Evolutionary conservation across 495 filamentous ascomycete genomes (phyloP).

Genomic region (Cudoniella acicularis): DNA sequence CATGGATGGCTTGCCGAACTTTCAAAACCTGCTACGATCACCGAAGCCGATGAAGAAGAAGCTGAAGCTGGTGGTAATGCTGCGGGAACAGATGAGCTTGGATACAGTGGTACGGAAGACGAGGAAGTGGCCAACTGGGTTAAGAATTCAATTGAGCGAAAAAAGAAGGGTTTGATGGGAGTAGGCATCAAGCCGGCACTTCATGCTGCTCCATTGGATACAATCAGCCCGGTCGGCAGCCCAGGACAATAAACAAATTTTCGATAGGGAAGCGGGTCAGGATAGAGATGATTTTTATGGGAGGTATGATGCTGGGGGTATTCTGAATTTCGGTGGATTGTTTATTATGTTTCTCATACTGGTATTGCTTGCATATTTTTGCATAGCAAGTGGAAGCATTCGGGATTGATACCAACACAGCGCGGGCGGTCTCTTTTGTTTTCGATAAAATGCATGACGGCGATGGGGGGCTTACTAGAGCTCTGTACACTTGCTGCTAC

Average conservation of each 20-base stretch:
- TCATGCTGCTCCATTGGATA: conserved; percentile 72
- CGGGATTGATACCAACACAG: neutral
- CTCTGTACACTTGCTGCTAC: neutral
- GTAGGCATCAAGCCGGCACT: conserved; percentile 62
- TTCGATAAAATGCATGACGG: neutral
- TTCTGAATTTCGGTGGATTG: neutral
- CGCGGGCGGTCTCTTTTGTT: neutral
- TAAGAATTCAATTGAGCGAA: conserved; percentile 59
- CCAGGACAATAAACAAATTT: neutral
- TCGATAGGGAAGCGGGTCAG: neutral
- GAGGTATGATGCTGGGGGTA: neutral
- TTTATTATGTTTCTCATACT: neutral
- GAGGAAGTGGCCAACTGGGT: conserved; percentile 86
- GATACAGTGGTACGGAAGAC: conserved; percentile 41
- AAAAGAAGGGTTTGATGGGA: conserved; percentile 46
- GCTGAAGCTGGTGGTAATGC: conserved; percentile 36
- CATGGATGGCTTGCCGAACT: conserved; percentile 85
- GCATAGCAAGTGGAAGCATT: neutral
- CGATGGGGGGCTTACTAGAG: neutral
- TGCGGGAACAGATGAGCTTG: conserved; percentile 37
- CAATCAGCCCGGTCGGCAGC: conserved; percentile 35
- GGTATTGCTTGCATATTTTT: neutral
- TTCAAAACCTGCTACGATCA: conserved; percentile 77
- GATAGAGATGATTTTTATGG: neutral
- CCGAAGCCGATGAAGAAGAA: conserved; percentile 63